These are phyloP conservation scores for Xylaria sp. DNA, from an alignment of 2,329 filamentous ascomycete species.

Conservation along the genomic window DNA sequence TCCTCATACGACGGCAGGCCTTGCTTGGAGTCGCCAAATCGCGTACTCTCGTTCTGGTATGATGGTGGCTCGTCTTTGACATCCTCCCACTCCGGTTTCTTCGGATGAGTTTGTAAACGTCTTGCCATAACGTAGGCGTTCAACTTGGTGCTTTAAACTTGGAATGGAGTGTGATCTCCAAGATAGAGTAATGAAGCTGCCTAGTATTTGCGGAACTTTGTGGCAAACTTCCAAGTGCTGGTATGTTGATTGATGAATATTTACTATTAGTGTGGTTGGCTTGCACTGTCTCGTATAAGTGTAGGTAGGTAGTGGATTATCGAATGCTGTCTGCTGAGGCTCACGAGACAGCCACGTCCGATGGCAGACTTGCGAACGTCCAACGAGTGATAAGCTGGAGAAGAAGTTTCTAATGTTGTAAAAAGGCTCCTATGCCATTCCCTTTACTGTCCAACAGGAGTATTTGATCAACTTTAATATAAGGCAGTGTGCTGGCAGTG, in stretches of 20 bases:
- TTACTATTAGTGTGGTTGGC: too few relatives aligned
- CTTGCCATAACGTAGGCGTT: not conserved
- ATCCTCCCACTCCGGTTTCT: not conserved
- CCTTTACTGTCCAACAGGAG: not conserved
- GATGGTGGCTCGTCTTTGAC: not conserved
- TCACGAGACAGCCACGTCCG: too few relatives aligned
- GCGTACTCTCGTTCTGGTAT: not conserved
- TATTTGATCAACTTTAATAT: not conserved
- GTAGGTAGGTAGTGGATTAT: too few relatives aligned
- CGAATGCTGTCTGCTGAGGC: too few relatives aligned
- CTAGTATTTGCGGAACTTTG: not conserved
- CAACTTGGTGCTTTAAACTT: not conserved
- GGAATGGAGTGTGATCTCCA: too few relatives aligned
- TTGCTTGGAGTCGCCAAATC: not conserved
- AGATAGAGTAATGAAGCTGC: not conserved
- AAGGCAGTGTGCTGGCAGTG: not conserved
- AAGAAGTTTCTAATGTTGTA: not conserved
- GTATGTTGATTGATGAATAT: too few relatives aligned
- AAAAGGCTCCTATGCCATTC: not conserved
- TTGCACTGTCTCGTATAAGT: too few relatives aligned
- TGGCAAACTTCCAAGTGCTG: not conserved
- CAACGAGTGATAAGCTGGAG: too few relatives aligned
- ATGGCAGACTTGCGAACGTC: too few relatives aligned
- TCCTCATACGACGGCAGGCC: not conserved
- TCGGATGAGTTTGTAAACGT: not conserved